Base-by-base conservation (phyloP, 768 basidiomycete genomes). In the Lactarius tabidus region DNA sequence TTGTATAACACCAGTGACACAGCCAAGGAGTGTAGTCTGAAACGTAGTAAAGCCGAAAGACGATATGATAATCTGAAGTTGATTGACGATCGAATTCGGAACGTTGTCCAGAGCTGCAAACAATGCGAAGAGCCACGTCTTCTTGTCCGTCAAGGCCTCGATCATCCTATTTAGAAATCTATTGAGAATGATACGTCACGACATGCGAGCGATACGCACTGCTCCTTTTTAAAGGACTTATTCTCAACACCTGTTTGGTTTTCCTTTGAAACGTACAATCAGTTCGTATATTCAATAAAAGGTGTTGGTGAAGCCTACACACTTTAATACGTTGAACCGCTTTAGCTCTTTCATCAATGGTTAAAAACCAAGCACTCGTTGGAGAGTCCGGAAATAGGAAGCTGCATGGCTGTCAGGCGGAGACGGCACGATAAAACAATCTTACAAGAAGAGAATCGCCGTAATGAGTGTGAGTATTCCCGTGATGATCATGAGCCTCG, bases 171-270 rank as follows among this genome's bases (percentile, higher is more conserved):
- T 6, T 14, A 28, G 18, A 17, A 41, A 17, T 20, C 45, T 23
- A 69, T n/a, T 57, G 41, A 38, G 41, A 36, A 17, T 17, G 26
- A 14, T 31, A n/a, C 14, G 35, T 29, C 28, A 17, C 29, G 9
- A 31, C 15, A 20, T 20, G 35, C 48, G 18, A 39, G 56, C 10
- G 29, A 43, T 51, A 80, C 87, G 68, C 62, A 90, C 89, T 92
- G 90, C 38, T 90, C 87, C 59, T 79, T 84, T 77, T 92, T 92
- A 77, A 89, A 92, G 59, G 80, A 81, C 70, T 92, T 93, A 71
- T 90, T 91, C 75, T 91, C 90, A 12, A 91, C 82, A 35, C 90
- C 91, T 0, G 88, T 88, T 82, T 92, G 89, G 67, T 91, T 90
- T 74, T 79, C 82, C 84, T 86, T 36, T 38, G 38, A 38, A 38